phyloP scores from a whole-genome alignment of 306 rosid genomes.

The Cicer bijugum region DNA sequence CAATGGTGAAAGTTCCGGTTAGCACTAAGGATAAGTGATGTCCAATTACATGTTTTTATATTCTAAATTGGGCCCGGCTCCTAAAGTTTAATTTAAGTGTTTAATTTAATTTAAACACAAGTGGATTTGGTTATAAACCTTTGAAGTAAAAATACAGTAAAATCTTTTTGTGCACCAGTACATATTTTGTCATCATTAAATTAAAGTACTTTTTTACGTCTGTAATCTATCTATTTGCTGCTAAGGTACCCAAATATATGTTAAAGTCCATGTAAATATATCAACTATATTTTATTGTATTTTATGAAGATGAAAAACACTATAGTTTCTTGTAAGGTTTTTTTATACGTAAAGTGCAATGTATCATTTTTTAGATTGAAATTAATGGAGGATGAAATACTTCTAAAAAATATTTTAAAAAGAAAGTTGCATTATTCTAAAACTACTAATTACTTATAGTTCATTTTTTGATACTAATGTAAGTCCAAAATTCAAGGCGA shows the following conservation, averaged over 20 bases:
- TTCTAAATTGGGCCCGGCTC: neutral
- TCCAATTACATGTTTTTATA: slow-evolving; percentile 17
- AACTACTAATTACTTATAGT: no score
- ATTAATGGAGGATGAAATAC: no score
- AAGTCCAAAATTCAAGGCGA: no score
- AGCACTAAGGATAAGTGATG: slow-evolving; percentile 45
- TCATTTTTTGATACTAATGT: no score
- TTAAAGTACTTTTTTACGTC: neutral
- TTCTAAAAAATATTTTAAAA: no score
- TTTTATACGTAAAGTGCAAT: no score
- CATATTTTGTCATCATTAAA: neutral
- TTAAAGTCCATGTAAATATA: no score
- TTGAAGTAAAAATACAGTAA: slow-evolving; percentile 1
- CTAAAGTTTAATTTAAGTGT: slow-evolving; percentile 11
- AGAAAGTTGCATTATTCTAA: no score
- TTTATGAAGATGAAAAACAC: no score
- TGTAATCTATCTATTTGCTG: slow-evolving; percentile 2
- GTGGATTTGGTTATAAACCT: slow-evolving; percentile 33
- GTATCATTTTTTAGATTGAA: no score
- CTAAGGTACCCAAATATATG: neutral
- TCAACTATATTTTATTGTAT: no score
- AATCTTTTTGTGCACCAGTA: neutral
- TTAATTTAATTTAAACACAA: slow-evolving; percentile 29
- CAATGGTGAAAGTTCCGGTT: slow-evolving; percentile 34
- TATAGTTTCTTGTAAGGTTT: no score